Conservation (phyloP, 1,139 yeast species). For the Diutina scorzettiae region DNA sequence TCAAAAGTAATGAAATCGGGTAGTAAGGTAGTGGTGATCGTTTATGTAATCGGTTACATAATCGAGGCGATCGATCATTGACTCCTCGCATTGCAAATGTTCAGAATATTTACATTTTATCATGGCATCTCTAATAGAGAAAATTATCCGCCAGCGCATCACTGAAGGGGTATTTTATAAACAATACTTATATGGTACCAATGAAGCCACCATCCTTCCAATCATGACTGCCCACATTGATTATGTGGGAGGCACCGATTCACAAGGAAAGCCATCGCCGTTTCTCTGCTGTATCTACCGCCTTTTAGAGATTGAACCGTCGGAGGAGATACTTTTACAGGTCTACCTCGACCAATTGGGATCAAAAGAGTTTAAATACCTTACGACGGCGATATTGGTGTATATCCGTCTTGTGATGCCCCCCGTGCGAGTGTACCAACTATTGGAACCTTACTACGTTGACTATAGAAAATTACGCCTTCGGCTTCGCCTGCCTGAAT, state of each 20-base stretch:
- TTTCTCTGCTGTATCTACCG: conserved; percentile 56
- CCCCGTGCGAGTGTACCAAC: conserved; percentile 31
- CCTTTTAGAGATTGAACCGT: conserved; percentile 52
- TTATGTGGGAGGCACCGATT: conserved; percentile 38
- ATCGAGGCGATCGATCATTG: too few species aligned
- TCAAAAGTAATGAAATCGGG: background rate
- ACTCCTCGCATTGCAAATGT: too few species aligned
- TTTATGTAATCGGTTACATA: too few species aligned
- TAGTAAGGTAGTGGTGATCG: too few species aligned
- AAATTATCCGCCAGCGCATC: conserved; percentile 56
- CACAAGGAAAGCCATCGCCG: conserved; percentile 41
- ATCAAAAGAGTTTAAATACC: conserved; percentile 47
- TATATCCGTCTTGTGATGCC: conserved; percentile 42
- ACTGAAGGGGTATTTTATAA: conserved; percentile 62
- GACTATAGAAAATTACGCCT: conserved; percentile 33
- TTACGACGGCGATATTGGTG: conserved; percentile 48
- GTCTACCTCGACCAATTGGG: conserved; percentile 38
- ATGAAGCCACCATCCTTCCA: conserved; percentile 34
- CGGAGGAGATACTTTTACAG: conserved; percentile 31
- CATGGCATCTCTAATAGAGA: conserved; percentile 34
- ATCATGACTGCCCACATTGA: conserved; percentile 25
- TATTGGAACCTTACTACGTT: conserved; percentile 8
- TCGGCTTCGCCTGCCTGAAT: conserved; percentile 15
- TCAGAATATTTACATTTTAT: too few species aligned
- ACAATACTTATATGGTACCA: conserved; percentile 46